phyloP scores from a whole-genome alignment of 2,329 filamentous ascomycete genomes.

The Thyridium curvatum region DNA sequence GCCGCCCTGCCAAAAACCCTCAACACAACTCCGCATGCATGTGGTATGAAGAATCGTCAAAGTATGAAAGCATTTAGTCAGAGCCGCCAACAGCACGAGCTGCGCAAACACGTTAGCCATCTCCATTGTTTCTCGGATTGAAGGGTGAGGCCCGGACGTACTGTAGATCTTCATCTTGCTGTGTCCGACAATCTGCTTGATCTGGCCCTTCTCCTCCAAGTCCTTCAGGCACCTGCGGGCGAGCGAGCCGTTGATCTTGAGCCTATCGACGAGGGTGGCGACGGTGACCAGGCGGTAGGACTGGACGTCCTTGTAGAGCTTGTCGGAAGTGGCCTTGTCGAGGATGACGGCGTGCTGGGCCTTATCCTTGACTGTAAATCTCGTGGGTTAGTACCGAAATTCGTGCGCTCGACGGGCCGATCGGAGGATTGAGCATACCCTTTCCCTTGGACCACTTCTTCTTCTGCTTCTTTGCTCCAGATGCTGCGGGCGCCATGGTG shows the following conservation, averaged over 20 bases:
- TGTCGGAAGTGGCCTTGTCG: conserved; percentile 95
- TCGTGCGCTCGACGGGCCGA: not conserved
- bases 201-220: conserved; percentile 95
- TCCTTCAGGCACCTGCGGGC: conserved; percentile 85
- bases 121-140: too few relatives aligned
- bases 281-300: conserved; percentile 99
- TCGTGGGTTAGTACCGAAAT: not conserved
- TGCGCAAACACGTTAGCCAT: conserved; percentile 25
- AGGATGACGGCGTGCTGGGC: conserved; percentile 98
- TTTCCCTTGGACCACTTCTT: conserved; percentile 64
- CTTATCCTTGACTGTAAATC: conserved; percentile 89
- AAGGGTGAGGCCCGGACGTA: conserved; percentile 30
- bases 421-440: conserved; percentile 55
- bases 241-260: conserved; percentile 99
- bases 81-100: conserved; percentile 55
- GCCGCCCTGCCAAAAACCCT: not conserved
- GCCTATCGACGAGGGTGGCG: conserved; percentile 95
- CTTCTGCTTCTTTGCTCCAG: conserved; percentile 74
- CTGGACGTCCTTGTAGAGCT: conserved; percentile 99
- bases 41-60: not conserved
- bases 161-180: conserved; percentile 99
- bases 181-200: conserved; percentile 96
- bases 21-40: not conserved
- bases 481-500: conserved; percentile 43
- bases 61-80: conserved; percentile 26